A percentile compares a stretch with the other conserved stretches of the same genome.
Conservation (phyloP, 2,329 filamentous ascomycete genomes). For the Penicillium sp. region DNA sequence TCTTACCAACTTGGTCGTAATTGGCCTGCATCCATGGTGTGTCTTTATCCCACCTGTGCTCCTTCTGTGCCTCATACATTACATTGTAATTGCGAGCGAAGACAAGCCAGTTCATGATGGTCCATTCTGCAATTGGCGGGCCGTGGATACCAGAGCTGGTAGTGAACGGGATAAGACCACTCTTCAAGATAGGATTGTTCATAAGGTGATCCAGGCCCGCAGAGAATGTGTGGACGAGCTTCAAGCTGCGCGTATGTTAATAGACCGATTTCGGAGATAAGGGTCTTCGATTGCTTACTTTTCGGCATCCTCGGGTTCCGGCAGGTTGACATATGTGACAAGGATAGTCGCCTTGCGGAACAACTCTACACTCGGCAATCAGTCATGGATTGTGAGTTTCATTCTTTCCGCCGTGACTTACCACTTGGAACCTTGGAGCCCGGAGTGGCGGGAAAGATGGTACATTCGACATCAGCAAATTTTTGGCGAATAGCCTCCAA, state of each 20-base stretch:
- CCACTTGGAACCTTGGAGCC: constrained; percentile 23
- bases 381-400: not conserved
- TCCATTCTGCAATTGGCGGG: constrained; percentile 68
- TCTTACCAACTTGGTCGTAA: constrained; percentile 58
- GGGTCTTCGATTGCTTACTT: constrained; percentile 19
- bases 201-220: constrained; percentile 59
- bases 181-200: constrained; percentile 54
- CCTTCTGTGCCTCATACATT: constrained; percentile 59
- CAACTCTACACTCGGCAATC: constrained; percentile 14
- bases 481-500: constrained; percentile 16
- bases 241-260: constrained; percentile 27
- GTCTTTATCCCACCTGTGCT: constrained; percentile 50
- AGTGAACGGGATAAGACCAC: constrained; percentile 54
- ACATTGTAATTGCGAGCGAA: constrained; percentile 55
- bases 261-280: not conserved
- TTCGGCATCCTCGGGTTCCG: constrained; percentile 26
- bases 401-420: constrained; percentile 4
- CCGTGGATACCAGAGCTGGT: constrained; percentile 60
- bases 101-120: constrained; percentile 62
- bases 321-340: constrained; percentile 17
- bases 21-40: constrained; percentile 27
- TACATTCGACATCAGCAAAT: constrained; percentile 25
- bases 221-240: constrained; percentile 58
- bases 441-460: constrained; percentile 8
- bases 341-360: constrained; percentile 23